Conservation (phyloP, 75 land plant species). For the Sequoia sempervirens region DNA sequence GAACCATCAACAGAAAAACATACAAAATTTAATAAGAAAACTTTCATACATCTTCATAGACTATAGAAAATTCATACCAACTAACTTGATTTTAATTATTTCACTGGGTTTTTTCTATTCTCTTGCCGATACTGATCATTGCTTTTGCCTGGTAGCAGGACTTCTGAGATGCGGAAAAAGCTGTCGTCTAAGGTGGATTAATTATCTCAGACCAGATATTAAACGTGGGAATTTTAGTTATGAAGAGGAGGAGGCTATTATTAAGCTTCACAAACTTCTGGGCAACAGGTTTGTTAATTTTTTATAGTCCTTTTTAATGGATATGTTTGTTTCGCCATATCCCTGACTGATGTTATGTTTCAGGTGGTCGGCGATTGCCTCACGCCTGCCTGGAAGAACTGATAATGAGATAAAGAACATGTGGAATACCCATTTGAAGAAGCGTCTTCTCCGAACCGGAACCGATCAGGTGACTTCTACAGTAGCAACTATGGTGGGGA, state of each 20-base stretch:
- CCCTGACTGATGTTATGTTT: not conserved
- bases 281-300: too few relatives aligned
- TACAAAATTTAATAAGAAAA: too few relatives aligned
- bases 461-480: not conserved
- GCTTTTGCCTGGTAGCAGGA: slow-evolving; percentile 2
- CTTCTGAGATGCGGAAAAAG: slow-evolving; percentile 25
- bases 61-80: too few relatives aligned
- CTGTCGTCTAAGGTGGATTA: slow-evolving; percentile 23
- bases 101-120: too few relatives aligned
- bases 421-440: not conserved
- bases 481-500: not conserved
- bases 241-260: slow-evolving; percentile 12
- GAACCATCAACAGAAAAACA: too few relatives aligned
- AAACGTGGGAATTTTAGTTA: slow-evolving; percentile 18
- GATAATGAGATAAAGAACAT: not conserved
- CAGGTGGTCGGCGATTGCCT: slow-evolving; percentile 3
- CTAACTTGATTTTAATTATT: too few relatives aligned
- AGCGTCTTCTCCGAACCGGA: not conserved
- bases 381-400: not conserved
- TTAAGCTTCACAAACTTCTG: too few relatives aligned
- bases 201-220: slow-evolving; percentile 19
- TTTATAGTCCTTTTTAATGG: too few relatives aligned
- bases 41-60: too few relatives aligned
- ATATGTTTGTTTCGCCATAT: not conserved
- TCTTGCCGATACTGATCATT: too few relatives aligned